Evolutionary conservation across 257 asterid species (phyloP).

Genomic region (Coffea canephora): DNA sequence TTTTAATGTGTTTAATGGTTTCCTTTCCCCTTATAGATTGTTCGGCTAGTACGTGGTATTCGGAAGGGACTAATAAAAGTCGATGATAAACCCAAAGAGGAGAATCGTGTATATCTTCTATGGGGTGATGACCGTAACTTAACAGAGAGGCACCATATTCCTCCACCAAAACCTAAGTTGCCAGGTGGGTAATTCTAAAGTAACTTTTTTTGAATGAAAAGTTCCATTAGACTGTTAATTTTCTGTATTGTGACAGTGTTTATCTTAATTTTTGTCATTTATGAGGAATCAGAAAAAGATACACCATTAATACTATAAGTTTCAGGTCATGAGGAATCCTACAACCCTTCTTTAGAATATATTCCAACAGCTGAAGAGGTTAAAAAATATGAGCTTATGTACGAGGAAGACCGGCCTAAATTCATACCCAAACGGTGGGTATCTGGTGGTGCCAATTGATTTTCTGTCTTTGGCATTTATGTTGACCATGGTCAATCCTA

Average conservation of each 20-base stretch:
- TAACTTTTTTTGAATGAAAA: neutral
- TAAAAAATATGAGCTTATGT: slow-evolving; percentile 81
- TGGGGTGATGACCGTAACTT: slow-evolving; percentile 81
- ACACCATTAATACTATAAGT: slow-evolving; percentile 21
- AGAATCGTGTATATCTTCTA: slow-evolving; percentile 53
- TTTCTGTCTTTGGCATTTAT: slow-evolving; percentile 6
- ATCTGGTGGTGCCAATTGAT: slow-evolving; percentile 13
- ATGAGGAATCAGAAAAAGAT: neutral
- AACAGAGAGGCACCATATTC: slow-evolving; percentile 76
- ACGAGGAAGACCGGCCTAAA: slow-evolving; percentile 93
- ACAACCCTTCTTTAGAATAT: slow-evolving; percentile 85
- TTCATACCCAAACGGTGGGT: slow-evolving; percentile 76
- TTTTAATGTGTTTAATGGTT: neutral
- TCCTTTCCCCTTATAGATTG: slow-evolving; percentile 50
- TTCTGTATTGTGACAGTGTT: neutral
- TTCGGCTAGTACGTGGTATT: slow-evolving; percentile 68
- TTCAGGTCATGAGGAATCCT: slow-evolving; percentile 96
- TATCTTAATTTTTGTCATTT: neutral
- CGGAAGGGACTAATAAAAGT: slow-evolving; percentile 73
- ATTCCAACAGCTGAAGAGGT: slow-evolving; percentile 90
- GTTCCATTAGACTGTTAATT: neutral
- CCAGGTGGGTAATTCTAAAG: slow-evolving; percentile 50
- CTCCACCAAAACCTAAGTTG: slow-evolving; percentile 87
- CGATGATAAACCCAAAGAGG: slow-evolving; percentile 76
- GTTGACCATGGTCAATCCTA: neutral